These are phyloP conservation scores for Simplicillium sp. DNA, from an alignment of 2,329 filamentous ascomycete species.

Conservation along the genomic window DNA sequence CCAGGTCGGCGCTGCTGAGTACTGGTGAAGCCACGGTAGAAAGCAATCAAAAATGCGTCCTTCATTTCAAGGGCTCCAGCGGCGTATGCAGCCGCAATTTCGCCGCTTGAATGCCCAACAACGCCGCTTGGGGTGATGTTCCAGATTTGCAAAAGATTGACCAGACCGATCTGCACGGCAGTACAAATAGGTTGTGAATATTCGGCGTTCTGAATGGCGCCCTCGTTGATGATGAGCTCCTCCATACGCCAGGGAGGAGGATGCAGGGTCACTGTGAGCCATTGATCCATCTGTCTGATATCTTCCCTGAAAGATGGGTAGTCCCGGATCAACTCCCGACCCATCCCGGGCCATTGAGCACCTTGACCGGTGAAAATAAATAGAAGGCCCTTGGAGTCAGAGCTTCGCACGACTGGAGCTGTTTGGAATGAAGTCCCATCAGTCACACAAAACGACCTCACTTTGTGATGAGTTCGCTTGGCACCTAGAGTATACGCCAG, in stretches of 20 bases:
- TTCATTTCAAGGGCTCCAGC: constrained; percentile 6
- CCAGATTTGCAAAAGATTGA: constrained; percentile 19
- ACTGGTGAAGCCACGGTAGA: background rate
- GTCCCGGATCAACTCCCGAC: constrained; percentile 10
- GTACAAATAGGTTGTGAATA: constrained; percentile 25
- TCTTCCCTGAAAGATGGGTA: constrained; percentile 10
- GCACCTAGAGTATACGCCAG: constrained; percentile 12
- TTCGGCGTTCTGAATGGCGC: constrained; percentile 3
- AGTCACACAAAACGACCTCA: constrained; percentile 9
- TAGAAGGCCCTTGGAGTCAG: too few species aligned
- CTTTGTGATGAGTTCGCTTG: constrained; percentile 8
- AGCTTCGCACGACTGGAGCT: too few species aligned
- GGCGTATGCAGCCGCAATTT: constrained; percentile 25
- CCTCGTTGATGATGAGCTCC: constrained; percentile 3
- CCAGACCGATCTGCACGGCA: constrained; percentile 27
- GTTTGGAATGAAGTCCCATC: background rate
- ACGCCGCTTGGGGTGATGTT: constrained; percentile 15
- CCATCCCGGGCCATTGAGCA: constrained; percentile 23
- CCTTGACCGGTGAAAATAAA: constrained; percentile 26
- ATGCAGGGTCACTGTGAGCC: background rate
- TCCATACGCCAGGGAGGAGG: constrained; percentile 4
- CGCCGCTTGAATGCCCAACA: constrained; percentile 25
- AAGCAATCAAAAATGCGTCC: constrained; percentile 16
- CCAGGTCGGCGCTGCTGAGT: constrained; percentile 6
- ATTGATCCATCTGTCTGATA: constrained; percentile 4